A percentile compares a stretch with the other conserved stretches of the same genome.
phyloP scores from a whole-genome alignment of 164 flowering plant species.

The Liriodendron chinense region DNA sequence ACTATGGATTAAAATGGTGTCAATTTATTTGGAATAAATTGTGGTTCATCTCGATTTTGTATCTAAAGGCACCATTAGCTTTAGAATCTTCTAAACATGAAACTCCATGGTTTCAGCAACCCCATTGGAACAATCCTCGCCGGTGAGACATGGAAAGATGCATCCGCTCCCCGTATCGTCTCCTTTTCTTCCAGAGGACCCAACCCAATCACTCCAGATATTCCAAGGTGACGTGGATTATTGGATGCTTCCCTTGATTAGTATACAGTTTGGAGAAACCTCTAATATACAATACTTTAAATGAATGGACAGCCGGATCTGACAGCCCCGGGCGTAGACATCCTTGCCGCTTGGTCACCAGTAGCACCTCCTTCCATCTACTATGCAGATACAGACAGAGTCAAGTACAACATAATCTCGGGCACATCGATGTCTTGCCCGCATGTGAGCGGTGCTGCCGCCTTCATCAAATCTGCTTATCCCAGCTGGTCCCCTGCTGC shows the following conservation, averaged over 20 bases:
- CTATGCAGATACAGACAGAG: constrained; percentile 19
- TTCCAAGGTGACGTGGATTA: constrained; percentile 27
- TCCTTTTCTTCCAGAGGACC: constrained; percentile 44
- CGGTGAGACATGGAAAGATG: constrained; percentile 24
- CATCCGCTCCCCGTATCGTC: constrained; percentile 28
- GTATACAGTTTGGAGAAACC: background rate
- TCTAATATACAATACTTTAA: background rate
- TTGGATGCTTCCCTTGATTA: background rate
- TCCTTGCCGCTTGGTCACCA: constrained; percentile 41
- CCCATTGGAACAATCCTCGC: constrained; percentile 34
- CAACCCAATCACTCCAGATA: constrained; percentile 28
- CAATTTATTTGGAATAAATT: too few relatives aligned
- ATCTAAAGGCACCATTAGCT: background rate
- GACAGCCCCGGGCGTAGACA: constrained; percentile 44
- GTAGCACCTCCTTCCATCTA: constrained; percentile 23
- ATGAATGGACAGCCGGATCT: constrained; percentile 33
- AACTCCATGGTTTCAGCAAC: constrained; percentile 14
- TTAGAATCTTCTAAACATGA: background rate
- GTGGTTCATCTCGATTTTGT: background rate
- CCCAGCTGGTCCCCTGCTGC: constrained; percentile 55
- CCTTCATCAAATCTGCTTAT: constrained; percentile 38
- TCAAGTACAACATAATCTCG: constrained; percentile 25
- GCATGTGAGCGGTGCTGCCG: constrained; percentile 42
- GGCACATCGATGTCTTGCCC: constrained; percentile 63
- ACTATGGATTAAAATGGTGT: background rate